Conservation (phyloP, 768 basidiomycete genomes). For the Boletus vermiculosoides region DNA sequence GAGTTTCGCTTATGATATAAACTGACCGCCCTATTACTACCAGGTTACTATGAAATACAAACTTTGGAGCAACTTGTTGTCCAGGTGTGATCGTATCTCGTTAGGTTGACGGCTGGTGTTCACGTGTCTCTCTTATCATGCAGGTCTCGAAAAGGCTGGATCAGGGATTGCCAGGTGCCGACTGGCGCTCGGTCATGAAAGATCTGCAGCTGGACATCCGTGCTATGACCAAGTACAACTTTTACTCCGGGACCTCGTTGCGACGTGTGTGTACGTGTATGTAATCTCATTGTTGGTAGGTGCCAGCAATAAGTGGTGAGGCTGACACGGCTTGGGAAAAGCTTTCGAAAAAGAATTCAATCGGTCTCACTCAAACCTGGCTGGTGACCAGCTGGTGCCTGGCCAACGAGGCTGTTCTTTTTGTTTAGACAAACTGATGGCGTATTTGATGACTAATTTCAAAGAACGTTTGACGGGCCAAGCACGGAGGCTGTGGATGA, state of each 20-base stretch:
- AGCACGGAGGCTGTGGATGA: conserved; percentile 15
- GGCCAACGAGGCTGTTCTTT: conserved; percentile 14
- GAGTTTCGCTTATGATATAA: conserved; percentile 10
- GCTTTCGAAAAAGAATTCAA: conserved; percentile 6
- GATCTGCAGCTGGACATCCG: conserved; percentile 28
- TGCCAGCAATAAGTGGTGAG: conserved; percentile 28
- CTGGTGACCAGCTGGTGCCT: conserved; percentile 9
- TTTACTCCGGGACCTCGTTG: conserved; percentile 20
- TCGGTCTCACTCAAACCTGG: conserved; percentile 11
- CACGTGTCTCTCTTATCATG: conserved; percentile 17
- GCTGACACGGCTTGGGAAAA: conserved; percentile 18
- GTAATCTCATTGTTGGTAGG: conserved; percentile 22
- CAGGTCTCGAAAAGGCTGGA: conserved; percentile 38
- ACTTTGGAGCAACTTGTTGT: conserved; percentile 35
- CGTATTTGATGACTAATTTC: conserved; percentile 14
- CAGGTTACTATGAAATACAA: conserved; percentile 40
- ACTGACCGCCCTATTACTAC: conserved; percentile 19
- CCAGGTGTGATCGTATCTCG: conserved; percentile 27
- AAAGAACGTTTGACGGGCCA: conserved; percentile 11
- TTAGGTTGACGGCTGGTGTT: conserved; percentile 22
- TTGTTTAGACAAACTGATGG: conserved; percentile 11
- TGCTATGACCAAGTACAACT: conserved; percentile 20
- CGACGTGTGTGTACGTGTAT: conserved; percentile 19
- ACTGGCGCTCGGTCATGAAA: conserved; percentile 38
- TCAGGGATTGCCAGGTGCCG: conserved; percentile 29